Base-by-base conservation (phyloP, 2,329 filamentous ascomycete genomes). In the Diaporthe velutina region DNA sequence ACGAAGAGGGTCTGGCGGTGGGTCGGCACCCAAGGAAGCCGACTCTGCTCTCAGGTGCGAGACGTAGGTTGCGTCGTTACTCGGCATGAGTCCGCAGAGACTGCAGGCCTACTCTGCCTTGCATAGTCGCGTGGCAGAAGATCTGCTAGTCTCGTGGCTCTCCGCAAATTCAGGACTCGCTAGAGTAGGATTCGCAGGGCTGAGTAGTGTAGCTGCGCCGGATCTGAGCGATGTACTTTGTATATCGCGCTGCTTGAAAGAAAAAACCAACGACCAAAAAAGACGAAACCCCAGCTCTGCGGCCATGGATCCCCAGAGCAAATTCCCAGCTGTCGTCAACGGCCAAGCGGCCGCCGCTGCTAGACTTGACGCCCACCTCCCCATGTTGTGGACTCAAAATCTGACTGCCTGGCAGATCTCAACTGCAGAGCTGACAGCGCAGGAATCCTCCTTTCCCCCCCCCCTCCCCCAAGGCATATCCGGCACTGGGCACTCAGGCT, bases 121-220 rank as follows among this genome's bases (percentile, higher is more conserved):
- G 28, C 33, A 52, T 40, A 42, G 58, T 72, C 70, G 57, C 58
- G 57, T 61, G 70, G 70, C 70, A 54, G 45, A 48, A 38, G 48
- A 52, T 61, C 33, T 42, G 57, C 57, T 64, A 72, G 70, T 54
- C 57, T 42, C 40, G 57, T 64, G 70, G 58, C 57, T 60, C 70
- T 60, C 45, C 30, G 45, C 58, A 64, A 57, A 25, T 7, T n/a
- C 33, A 64, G n/a, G 45, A 54, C 28, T 28, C 28, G 64, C 22
- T 52, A 67, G 57, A 40, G 70, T 64, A 72, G 57, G 57, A 72
- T 64, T 72, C 57, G 70, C 55, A 71, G 42, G 70, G 42, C 70
- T 61, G 70, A 61, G 70, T 40, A 38, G 38, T 28, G 42, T 52
- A 30, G 68, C 40, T 66, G 28, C 22, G 42, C n/a, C 50, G 54